Percentiles rank a stretch among this genome's conserved stretches.
phyloP scores from a whole-genome alignment of 371 early-diverging fungal species.

The Mucor sp. region DNA sequence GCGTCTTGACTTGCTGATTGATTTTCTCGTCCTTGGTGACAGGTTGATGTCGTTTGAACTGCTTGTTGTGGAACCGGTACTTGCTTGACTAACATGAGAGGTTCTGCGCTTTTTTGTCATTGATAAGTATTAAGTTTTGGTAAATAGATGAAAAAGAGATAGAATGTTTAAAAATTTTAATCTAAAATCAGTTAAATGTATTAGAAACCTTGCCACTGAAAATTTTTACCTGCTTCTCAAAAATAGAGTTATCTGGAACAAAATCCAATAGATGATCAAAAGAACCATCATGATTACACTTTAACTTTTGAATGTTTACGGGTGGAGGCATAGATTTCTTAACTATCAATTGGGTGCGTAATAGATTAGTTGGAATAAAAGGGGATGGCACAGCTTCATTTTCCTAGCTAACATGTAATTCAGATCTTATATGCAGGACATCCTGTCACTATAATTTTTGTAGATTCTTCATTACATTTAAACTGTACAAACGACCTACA shows the following conservation, averaged over 20 bases:
- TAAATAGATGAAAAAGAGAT: not conserved
- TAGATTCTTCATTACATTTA: no score
- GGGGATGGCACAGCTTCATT: no score
- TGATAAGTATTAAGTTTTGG: not conserved
- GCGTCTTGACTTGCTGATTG: slow-evolving; percentile 37
- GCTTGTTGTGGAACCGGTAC: not conserved
- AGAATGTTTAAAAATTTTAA: not conserved
- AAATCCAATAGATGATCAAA: not conserved
- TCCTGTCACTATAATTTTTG: no score
- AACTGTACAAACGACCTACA: no score
- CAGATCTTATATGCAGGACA: no score
- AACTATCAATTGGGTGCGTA: not conserved
- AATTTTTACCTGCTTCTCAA: slow-evolving; percentile 1
- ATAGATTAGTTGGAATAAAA: not conserved
- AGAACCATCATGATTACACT: not conserved
- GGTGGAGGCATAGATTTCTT: not conserved
- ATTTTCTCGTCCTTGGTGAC: slow-evolving; percentile 31
- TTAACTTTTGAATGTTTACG: not conserved
- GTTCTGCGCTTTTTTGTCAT: slow-evolving; percentile 18
- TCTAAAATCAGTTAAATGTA: not conserved
- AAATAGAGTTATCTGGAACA: not conserved
- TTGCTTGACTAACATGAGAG: slow-evolving; percentile 4
- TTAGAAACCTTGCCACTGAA: slow-evolving; percentile 4
- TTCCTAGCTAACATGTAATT: no score
- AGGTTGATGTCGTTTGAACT: not conserved